Evolutionary conservation across 306 rosid species (phyloP).

Genomic region (Abrus precatorius): DNA sequence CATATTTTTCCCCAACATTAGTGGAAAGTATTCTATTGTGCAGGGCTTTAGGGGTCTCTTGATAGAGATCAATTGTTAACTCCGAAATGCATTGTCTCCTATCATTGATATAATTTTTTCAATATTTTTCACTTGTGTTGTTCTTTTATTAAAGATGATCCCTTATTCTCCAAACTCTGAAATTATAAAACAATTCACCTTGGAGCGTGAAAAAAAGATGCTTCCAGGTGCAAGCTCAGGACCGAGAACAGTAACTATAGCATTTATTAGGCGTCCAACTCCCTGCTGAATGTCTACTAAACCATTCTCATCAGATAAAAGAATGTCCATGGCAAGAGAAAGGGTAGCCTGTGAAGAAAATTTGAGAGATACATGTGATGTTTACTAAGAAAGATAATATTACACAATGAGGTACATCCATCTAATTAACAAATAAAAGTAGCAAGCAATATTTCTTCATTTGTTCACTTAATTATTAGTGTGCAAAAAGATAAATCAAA

Average conservation of each 20-base stretch:
- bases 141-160: conserved; percentile 19
- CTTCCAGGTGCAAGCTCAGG: conserved; percentile 99
- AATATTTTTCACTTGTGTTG: conserved; percentile 24
- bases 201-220: conserved; percentile 96
- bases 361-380: conserved; percentile 22
- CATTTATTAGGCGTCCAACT: conserved; percentile 95
- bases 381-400: conserved; percentile 43
- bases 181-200: conserved; percentile 58
- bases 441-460: background rate
- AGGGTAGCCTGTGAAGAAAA: conserved; percentile 77
- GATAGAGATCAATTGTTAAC: no score
- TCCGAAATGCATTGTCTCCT: no score
- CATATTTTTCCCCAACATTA: no score
- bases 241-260: conserved; percentile 93
- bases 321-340: conserved; percentile 96
- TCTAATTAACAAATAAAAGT: conserved; percentile 28
- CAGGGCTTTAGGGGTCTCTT: no score
- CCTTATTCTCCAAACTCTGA: conserved; percentile 22
- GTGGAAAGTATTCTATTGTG: no score
- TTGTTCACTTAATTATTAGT: conserved; percentile 12
- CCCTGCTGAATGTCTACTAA: conserved; percentile 93
- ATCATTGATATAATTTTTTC: conserved; percentile 7
- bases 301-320: conserved; percentile 92
- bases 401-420: conserved; percentile 8
- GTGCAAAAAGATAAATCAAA: conserved; percentile 28